Percentiles rank a stretch among this genome's conserved stretches.
These are phyloP conservation scores for Colletotrichum abscissum DNA, from an alignment of 2,329 filamentous ascomycete genomes.

Conservation along the genomic window DNA sequence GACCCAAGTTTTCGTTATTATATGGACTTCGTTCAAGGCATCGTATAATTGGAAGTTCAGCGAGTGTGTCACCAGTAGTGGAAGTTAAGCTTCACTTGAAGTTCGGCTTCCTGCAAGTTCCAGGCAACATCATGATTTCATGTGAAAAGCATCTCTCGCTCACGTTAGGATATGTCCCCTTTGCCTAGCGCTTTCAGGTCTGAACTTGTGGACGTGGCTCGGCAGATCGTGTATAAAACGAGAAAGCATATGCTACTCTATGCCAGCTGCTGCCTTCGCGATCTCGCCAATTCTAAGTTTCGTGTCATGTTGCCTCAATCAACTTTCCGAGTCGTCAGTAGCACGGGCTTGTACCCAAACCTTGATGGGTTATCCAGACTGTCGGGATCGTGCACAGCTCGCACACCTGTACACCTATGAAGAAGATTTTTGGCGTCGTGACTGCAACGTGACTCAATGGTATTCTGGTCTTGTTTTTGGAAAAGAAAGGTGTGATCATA, in stretches of 20 bases:
- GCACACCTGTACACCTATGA: background rate
- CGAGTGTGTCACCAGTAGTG: background rate
- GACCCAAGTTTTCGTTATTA: too few species aligned
- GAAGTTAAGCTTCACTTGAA: background rate
- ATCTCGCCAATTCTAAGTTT: background rate
- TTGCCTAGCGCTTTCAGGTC: background rate
- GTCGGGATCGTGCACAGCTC: background rate
- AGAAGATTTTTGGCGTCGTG: background rate
- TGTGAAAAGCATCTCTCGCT: background rate
- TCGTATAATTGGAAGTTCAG: background rate
- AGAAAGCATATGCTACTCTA: background rate
- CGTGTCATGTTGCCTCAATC: background rate
- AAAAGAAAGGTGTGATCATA: background rate
- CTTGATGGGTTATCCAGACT: background rate
- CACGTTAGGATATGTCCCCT: background rate
- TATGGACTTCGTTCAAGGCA: background rate
- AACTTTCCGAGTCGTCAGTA: background rate
- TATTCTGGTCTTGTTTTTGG: background rate
- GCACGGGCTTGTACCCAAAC: background rate
- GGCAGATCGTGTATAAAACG: background rate
- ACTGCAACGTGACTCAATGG: constrained; percentile 5
- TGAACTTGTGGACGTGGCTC: background rate
- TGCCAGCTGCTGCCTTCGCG: too few species aligned
- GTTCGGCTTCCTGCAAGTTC: background rate
- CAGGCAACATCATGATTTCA: background rate